Conservation (phyloP, 1,284 basidiomycete genomes). For the Tremellales sp. region DNA sequence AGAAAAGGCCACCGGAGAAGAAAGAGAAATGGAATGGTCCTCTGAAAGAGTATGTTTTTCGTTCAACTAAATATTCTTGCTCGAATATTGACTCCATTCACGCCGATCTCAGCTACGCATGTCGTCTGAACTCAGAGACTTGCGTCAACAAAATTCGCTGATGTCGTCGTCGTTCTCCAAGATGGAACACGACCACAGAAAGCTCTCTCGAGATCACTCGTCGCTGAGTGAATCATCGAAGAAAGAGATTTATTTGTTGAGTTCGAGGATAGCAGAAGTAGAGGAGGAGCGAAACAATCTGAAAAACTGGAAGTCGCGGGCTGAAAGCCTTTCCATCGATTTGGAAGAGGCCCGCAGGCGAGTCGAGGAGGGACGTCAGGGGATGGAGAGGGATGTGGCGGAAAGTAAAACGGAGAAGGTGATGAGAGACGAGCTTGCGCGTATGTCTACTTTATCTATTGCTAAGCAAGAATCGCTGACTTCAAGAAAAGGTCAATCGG, state of each 20-base stretch:
- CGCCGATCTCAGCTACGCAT: conserved; percentile 2
- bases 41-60: conserved; percentile 30
- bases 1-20: conserved; percentile 21
- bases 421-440: conserved; percentile 35
- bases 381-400: conserved; percentile 15
- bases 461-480: not conserved
- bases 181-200: conserved; percentile 18
- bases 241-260: conserved; percentile 24
- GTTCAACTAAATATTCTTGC: not conserved
- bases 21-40: conserved; percentile 25
- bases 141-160: conserved; percentile 7
- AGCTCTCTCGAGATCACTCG: conserved; percentile 17
- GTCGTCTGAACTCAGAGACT: conserved; percentile 7
- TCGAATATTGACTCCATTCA: not conserved
- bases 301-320: conserved; percentile 32
- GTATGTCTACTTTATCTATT: conserved; percentile 21
- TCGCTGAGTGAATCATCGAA: conserved; percentile 12
- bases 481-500: conserved; percentile 32
- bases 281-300: conserved; percentile 30
- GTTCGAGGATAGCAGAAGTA: conserved; percentile 25
- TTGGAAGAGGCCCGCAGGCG: conserved; percentile 39
- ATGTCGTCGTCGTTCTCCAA: conserved; percentile 5
- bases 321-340: conserved; percentile 37
- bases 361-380: conserved; percentile 19
- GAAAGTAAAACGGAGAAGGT: conserved; percentile 27